A percentile compares a stretch with the other conserved stretches of the same genome.
These are phyloP conservation scores for Fusarium palustre DNA, from an alignment of 2,329 filamentous ascomycete genomes.

Conservation along the genomic window DNA sequence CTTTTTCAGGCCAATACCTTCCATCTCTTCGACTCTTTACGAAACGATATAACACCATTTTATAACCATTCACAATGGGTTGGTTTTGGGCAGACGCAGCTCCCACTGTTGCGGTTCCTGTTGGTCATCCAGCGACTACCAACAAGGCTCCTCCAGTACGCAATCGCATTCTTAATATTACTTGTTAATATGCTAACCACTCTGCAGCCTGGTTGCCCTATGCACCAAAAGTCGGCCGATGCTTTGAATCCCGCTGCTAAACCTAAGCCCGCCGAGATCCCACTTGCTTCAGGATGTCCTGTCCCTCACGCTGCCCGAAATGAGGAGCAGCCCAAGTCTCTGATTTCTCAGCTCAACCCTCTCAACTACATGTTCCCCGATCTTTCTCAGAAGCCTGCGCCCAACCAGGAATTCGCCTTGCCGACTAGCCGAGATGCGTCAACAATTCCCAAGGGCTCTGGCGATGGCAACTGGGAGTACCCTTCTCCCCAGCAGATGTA, in stretches of 20 bases:
- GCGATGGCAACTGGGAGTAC: constrained; percentile 92
- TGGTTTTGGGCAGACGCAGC: constrained; percentile 72
- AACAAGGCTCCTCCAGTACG: constrained; percentile 52
- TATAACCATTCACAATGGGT: constrained; percentile 59
- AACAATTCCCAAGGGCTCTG: constrained; percentile 88
- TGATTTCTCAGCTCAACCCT: constrained; percentile 69
- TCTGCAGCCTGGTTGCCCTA: constrained; percentile 65
- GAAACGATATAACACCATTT: neutral
- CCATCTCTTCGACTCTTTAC: constrained; percentile 3
- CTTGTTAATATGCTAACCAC: constrained; percentile 37
- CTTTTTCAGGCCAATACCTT: neutral
- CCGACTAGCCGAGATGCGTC: constrained; percentile 85
- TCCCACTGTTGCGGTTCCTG: constrained; percentile 51
- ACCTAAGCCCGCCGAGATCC: constrained; percentile 36
- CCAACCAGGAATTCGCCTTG: constrained; percentile 77
- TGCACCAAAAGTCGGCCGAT: constrained; percentile 67
- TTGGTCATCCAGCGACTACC: constrained; percentile 50
- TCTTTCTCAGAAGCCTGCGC: constrained; percentile 82
- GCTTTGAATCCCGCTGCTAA: constrained; percentile 55
- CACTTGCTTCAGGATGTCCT: constrained; percentile 52
- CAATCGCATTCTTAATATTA: constrained; percentile 17
- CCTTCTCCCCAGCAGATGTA: constrained; percentile 99
- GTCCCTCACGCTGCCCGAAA: constrained; percentile 56
- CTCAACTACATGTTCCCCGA: constrained; percentile 96
- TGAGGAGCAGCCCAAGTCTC: constrained; percentile 56